These are phyloP conservation scores for Scedosporium boydii DNA, from an alignment of 2,329 filamentous ascomycete genomes.

Conservation along the genomic window DNA sequence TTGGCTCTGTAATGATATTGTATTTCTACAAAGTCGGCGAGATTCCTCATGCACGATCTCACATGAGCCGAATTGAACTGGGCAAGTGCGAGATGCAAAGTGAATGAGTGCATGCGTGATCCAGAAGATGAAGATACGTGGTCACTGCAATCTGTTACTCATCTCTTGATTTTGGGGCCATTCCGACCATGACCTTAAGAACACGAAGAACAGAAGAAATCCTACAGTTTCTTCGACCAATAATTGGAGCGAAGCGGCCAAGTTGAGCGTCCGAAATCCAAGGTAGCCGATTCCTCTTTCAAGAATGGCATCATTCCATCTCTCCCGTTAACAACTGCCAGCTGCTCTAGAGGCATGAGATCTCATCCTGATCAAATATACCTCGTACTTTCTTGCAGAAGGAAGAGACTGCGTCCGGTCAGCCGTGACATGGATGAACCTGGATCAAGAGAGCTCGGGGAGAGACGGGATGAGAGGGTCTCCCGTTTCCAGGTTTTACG, in stretches of 20 bases:
- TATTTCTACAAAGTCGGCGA: not conserved
- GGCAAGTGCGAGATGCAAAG: not conserved
- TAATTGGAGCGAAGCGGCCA: not conserved
- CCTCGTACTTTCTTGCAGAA: not conserved
- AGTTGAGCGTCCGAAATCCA: not conserved
- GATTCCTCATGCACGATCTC: constrained; percentile 1
- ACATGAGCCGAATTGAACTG: not conserved
- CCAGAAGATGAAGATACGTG: not conserved
- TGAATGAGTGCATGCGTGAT: not conserved
- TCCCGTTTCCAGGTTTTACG: not conserved
- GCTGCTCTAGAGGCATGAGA: not conserved
- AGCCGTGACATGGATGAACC: not conserved
- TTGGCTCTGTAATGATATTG: not conserved
- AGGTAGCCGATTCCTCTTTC: not conserved
- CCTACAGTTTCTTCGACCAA: not conserved
- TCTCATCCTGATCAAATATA: not conserved
- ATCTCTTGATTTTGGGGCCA: too few relatives aligned
- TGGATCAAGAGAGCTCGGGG: not conserved
- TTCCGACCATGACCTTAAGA: not conserved
- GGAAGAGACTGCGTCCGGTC: not conserved
- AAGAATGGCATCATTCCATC: not conserved
- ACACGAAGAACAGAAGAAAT: not conserved
- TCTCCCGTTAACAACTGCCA: not conserved
- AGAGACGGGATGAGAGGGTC: not conserved
- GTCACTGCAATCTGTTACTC: too few relatives aligned